phyloP scores from a whole-genome alignment of 768 basidiomycete genomes.

The Saitozyma sp. region DNA sequence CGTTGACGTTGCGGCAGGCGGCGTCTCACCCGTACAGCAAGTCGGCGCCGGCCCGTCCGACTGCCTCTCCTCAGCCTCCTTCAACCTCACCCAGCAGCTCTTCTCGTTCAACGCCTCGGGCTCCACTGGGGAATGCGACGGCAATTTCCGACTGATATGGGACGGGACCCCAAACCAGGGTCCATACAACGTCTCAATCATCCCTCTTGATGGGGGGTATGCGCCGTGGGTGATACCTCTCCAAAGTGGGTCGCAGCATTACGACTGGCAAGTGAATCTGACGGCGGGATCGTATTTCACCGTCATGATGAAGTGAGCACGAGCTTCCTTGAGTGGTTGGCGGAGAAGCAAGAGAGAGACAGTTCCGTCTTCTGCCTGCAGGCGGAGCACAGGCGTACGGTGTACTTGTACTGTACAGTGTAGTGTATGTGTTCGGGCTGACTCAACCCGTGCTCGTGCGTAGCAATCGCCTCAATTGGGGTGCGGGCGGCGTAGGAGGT shows the following conservation, averaged over 20 bases:
- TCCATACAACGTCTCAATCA: slow-evolving; percentile 15
- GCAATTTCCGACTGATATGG: slow-evolving; percentile 5
- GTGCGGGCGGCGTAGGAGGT: too few relatives aligned
- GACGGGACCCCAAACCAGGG: slow-evolving; percentile 3
- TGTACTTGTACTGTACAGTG: too few relatives aligned
- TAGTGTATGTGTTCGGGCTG: too few relatives aligned
- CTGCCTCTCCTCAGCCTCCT: slow-evolving; percentile 62
- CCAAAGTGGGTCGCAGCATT: neutral
- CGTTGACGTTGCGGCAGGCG: too few relatives aligned
- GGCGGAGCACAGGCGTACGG: too few relatives aligned
- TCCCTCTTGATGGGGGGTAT: slow-evolving; percentile 14
- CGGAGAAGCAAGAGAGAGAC: too few relatives aligned
- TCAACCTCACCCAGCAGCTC: slow-evolving; percentile 64
- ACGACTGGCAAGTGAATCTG: slow-evolving; percentile 17
- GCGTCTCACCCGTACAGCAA: neutral
- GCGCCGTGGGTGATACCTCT: slow-evolving; percentile 13
- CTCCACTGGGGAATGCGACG: neutral
- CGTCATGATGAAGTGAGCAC: slow-evolving; percentile 24
- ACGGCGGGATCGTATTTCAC: slow-evolving; percentile 17
- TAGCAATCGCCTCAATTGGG: too few relatives aligned
- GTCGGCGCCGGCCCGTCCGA: neutral
- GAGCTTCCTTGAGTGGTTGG: too few relatives aligned
- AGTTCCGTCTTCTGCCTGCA: too few relatives aligned
- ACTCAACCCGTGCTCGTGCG: too few relatives aligned
- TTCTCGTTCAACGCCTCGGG: slow-evolving; percentile 62